Percentiles rank a stretch among this genome's conserved stretches.
Conservation (phyloP, 116 monocot genomes). For the Zostera marina region DNA sequence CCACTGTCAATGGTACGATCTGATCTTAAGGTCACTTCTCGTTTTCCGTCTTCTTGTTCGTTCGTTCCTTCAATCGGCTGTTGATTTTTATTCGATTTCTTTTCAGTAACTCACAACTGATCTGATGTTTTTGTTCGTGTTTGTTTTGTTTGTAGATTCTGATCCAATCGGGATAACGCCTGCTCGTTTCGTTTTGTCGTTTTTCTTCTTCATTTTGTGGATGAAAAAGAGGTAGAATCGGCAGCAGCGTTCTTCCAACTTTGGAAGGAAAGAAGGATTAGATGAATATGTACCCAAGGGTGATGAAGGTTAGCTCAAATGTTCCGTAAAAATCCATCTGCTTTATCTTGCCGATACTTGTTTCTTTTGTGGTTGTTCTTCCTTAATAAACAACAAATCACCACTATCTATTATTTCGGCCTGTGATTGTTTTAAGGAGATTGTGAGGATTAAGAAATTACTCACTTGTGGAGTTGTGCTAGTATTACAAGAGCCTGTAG, state of each 20-base stretch:
- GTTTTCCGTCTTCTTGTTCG: not conserved
- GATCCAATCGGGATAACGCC: too few species aligned
- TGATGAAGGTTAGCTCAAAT: not conserved
- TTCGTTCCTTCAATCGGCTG: too few species aligned
- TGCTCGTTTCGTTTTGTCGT: too few species aligned
- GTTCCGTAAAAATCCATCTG: conserved; percentile 19
- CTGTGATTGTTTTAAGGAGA: not conserved
- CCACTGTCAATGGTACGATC: not conserved
- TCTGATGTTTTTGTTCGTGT: too few species aligned
- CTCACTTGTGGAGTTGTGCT: not conserved
- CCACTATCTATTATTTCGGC: not conserved
- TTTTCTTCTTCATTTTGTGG: too few species aligned
- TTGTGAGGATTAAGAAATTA: not conserved
- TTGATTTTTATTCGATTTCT: too few species aligned
- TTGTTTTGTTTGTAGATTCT: too few species aligned
- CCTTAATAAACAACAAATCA: conserved; percentile 1
- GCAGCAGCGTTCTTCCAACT: too few species aligned
- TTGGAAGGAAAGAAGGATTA: too few species aligned
- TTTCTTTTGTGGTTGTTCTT: conserved; percentile 20
- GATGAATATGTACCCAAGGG: not conserved
- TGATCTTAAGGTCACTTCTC: not conserved
- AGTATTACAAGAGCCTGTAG: not conserved
- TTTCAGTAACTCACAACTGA: too few species aligned
- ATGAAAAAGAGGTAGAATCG: too few species aligned
- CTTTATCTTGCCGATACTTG: conserved; percentile 11